Evolutionary conservation across 2,329 filamentous ascomycete genomes (phyloP).

Genomic region (Myriosclerotinia curreyana): DNA sequence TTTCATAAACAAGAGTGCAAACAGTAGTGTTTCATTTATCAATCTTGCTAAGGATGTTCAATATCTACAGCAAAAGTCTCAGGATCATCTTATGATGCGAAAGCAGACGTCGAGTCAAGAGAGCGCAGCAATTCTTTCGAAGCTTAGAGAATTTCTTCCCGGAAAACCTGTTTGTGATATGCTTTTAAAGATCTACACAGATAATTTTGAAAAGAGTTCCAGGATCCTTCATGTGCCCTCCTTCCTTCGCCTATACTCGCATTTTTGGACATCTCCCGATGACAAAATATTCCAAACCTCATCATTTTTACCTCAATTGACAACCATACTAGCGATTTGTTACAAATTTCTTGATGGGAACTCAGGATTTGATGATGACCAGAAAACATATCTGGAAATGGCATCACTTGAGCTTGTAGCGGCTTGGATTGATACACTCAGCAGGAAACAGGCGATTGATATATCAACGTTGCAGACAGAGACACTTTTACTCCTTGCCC

Average conservation of each 20-base stretch:
- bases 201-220: conserved; percentile 44
- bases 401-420: conserved; percentile 21
- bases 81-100: conserved; percentile 13
- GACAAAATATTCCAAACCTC: conserved; percentile 17
- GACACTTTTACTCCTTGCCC: conserved; percentile 22
- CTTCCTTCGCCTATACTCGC: conserved; percentile 44
- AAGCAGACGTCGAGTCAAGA: conserved; percentile 19
- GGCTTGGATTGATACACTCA: conserved; percentile 23
- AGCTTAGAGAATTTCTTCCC: conserved; percentile 22
- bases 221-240: conserved; percentile 46
- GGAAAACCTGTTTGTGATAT: conserved; percentile 21
- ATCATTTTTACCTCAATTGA: conserved; percentile 24
- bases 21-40: conserved; percentile 6
- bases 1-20: conserved; percentile 20
- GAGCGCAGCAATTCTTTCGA: background rate
- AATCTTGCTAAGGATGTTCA: conserved; percentile 21
- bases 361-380: conserved; percentile 15
- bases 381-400: conserved; percentile 22
- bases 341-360: conserved; percentile 14
- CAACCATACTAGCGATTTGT: conserved; percentile 23
- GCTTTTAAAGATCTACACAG: conserved; percentile 42
- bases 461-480: conserved; percentile 24
- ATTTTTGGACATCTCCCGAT: conserved; percentile 40
- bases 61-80: conserved; percentile 22
- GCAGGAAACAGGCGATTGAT: conserved; percentile 22